These are phyloP conservation scores for Fagopyrum esculentum DNA, from an alignment of 148 eudicot species.

Conservation along the genomic window DNA sequence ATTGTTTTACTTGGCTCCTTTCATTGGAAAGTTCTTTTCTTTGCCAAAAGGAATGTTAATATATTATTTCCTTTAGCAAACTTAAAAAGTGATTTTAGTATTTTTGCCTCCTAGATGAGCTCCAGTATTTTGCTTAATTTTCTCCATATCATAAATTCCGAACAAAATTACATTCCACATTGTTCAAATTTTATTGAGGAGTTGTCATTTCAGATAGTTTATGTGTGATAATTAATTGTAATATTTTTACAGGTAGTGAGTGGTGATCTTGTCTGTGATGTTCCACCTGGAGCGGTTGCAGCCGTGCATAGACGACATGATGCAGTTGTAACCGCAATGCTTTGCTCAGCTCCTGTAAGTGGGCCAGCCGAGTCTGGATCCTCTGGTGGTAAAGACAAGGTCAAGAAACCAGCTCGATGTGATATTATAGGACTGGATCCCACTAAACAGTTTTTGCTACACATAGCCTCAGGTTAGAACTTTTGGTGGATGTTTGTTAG, in stretches of 20 bases:
- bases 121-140: background rate
- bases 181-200: background rate
- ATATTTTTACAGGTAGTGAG: slow-evolving; percentile 63
- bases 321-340: slow-evolving; percentile 86
- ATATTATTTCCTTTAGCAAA: background rate
- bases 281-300: slow-evolving; percentile 94
- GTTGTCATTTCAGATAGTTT: background rate
- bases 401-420: slow-evolving; percentile 71
- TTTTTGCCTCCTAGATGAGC: background rate
- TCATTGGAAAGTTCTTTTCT: background rate
- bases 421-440: slow-evolving; percentile 84
- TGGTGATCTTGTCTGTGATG: slow-evolving; percentile 93
- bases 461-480: slow-evolving; percentile 70
- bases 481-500: slow-evolving; percentile 4
- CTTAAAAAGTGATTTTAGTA: background rate
- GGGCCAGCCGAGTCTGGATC: slow-evolving; percentile 76
- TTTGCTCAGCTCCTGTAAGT: slow-evolving; percentile 83
- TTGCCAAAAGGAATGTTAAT: background rate
- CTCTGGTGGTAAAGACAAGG: slow-evolving; percentile 85
- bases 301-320: slow-evolving; percentile 96
- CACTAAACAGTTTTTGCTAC: slow-evolving; percentile 74
- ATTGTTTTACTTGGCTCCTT: background rate
- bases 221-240: background rate
- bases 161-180: background rate
- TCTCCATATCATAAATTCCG: background rate